phyloP scores from a whole-genome alignment of 164 flowering plant species.

The Vitis labrusca region DNA sequence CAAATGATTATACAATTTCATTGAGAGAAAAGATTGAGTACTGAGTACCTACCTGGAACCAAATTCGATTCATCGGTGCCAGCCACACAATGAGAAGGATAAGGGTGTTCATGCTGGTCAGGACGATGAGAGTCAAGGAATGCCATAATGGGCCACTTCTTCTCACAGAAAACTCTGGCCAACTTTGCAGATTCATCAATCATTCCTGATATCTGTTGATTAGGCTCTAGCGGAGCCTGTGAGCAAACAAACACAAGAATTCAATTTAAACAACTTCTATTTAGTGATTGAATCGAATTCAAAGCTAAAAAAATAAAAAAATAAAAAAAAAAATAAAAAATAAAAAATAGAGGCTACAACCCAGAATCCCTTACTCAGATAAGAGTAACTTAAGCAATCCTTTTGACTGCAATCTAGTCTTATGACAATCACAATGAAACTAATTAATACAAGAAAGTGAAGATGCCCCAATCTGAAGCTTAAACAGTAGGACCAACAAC shows the following conservation, averaged over 20 bases:
- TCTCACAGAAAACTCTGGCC: constrained; percentile 60
- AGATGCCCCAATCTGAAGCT: neutral
- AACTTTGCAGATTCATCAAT: constrained; percentile 57
- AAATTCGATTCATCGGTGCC: constrained; percentile 79
- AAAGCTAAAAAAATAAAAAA: neutral
- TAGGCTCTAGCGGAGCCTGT: constrained; percentile 73
- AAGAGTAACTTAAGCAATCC: too few relatives aligned
- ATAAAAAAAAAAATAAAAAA: neutral
- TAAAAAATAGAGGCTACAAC: too few relatives aligned
- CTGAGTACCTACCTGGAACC: constrained; percentile 38
- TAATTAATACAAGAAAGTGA: neutral
- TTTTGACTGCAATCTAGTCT: too few relatives aligned
- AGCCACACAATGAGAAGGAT: constrained; percentile 77
- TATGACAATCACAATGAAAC: neutral
- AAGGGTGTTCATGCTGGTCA: constrained; percentile 76
- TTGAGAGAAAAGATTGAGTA: too few relatives aligned
- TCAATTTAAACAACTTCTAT: neutral
- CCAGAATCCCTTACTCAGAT: too few relatives aligned
- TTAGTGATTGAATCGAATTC: too few relatives aligned
- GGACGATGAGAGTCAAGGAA: constrained; percentile 77
- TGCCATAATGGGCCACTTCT: constrained; percentile 69
- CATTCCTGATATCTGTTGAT: constrained; percentile 72
- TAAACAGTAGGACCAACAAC: too few relatives aligned
- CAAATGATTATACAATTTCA: too few relatives aligned
- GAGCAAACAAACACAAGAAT: neutral